These are phyloP conservation scores for Quercus engelmannii DNA, from an alignment of 306 rosid species.

Conservation along the genomic window DNA sequence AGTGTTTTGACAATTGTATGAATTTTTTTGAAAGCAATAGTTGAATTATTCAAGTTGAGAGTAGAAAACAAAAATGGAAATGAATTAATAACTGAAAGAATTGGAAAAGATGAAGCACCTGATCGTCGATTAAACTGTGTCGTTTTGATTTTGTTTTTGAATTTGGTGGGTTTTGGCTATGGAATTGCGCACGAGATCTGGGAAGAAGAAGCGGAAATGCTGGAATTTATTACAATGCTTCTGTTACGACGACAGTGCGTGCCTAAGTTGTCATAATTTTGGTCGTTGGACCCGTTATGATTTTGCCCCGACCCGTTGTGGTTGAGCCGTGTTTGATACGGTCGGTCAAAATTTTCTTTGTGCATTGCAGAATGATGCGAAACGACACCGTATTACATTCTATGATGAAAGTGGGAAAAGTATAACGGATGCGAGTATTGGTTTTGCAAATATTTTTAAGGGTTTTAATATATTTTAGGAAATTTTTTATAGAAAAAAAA, in stretches of 20 bases:
- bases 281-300: background rate
- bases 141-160: background rate
- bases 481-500: too few relatives aligned
- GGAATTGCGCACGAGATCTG: background rate
- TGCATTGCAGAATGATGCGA: too few relatives aligned
- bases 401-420: too few relatives aligned
- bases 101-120: conserved; percentile 1
- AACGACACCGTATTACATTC: too few relatives aligned
- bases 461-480: too few relatives aligned
- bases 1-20: too few relatives aligned
- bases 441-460: too few relatives aligned
- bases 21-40: too few relatives aligned
- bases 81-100: background rate
- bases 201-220: background rate
- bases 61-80: background rate
- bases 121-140: conserved; percentile 12
- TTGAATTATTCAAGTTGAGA: too few relatives aligned
- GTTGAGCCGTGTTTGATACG: background rate
- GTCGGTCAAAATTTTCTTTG: too few relatives aligned
- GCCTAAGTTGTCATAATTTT: background rate
- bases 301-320: conserved; percentile 6
- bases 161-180: too few relatives aligned
- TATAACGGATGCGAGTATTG: too few relatives aligned
- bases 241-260: background rate
- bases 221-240: background rate